phyloP scores from a whole-genome alignment of 2,329 filamentous ascomycete species.

The Ophiosphaerella narmari region DNA sequence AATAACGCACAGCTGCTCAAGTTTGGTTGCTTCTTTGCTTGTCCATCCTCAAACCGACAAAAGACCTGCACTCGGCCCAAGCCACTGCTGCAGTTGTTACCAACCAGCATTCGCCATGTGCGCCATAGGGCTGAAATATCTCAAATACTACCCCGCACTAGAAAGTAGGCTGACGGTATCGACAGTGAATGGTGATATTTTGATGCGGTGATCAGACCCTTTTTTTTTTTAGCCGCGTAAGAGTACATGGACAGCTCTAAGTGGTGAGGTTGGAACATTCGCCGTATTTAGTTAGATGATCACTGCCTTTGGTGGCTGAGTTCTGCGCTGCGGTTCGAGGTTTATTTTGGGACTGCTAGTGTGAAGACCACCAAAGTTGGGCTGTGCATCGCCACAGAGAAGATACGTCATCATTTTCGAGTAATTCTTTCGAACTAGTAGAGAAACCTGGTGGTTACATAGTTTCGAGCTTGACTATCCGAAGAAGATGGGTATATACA shows the following conservation, averaged over 20 bases:
- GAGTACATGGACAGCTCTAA: neutral
- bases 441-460: neutral
- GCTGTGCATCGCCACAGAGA: neutral
- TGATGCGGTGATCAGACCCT: neutral
- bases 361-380: neutral
- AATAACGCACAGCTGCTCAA: neutral
- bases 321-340: neutral
- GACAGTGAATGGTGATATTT: neutral
- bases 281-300: neutral
- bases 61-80: neutral
- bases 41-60: neutral
- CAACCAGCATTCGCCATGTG: slow-evolving; percentile 1
- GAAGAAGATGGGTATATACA: neutral
- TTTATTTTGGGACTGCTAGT: neutral
- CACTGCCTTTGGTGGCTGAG: slow-evolving; percentile 3
- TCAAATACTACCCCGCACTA: neutral
- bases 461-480: neutral
- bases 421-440: neutral
- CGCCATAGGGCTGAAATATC: neutral
- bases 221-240: neutral
- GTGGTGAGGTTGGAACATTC: slow-evolving; percentile 1
- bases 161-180: neutral
- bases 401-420: neutral
- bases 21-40: too few species aligned
- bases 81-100: neutral